These are phyloP conservation scores for Borovskyia barvae DNA, from an alignment of 208 protist genomes.

Conservation along the genomic window DNA sequence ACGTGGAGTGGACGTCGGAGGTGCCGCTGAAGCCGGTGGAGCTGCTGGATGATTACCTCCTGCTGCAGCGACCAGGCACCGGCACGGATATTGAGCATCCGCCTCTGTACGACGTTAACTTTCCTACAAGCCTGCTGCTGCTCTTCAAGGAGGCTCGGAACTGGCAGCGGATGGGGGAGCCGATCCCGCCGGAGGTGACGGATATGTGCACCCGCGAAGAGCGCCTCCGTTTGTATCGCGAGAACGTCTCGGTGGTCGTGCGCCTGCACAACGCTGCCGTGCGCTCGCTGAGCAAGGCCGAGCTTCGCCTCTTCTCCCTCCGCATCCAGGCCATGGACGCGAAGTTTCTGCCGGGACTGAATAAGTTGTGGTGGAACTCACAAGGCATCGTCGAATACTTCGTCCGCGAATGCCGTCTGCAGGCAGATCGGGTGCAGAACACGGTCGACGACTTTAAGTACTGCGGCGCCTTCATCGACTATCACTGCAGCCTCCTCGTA, in stretches of 20 bases:
- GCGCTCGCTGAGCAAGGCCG: slow-evolving; percentile 78
- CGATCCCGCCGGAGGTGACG: slow-evolving; percentile 74
- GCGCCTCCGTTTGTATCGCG: slow-evolving; percentile 92
- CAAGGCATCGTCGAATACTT: slow-evolving; percentile 96
- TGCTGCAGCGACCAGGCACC: slow-evolving; percentile 57
- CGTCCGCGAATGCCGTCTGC: slow-evolving; percentile 90
- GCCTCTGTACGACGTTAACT: slow-evolving; percentile 91
- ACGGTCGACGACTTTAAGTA: slow-evolving; percentile 95
- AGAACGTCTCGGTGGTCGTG: slow-evolving; percentile 94
- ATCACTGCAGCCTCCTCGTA: slow-evolving; percentile 88
- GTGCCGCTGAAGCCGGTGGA: slow-evolving; percentile 69
- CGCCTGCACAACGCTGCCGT: slow-evolving; percentile 96
- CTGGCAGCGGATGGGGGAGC: slow-evolving; percentile 91
- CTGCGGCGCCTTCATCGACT: slow-evolving; percentile 79
- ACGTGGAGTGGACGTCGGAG: slow-evolving; percentile 69
- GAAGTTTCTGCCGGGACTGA: slow-evolving; percentile 91
- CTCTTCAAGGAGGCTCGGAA: slow-evolving; percentile 95
- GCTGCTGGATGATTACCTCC: slow-evolving; percentile 86
- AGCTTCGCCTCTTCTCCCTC: slow-evolving; percentile 94
- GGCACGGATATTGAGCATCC: slow-evolving; percentile 51
- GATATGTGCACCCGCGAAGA: slow-evolving; percentile 92
- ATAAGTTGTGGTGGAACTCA: slow-evolving; percentile 94
- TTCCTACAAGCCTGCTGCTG: slow-evolving; percentile 89
- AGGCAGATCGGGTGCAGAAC: slow-evolving; percentile 76
- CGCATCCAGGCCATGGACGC: slow-evolving; percentile 91